phyloP scores from a whole-genome alignment of 208 protist genomes.

The Acanthamoeba lenticulata region DNA sequence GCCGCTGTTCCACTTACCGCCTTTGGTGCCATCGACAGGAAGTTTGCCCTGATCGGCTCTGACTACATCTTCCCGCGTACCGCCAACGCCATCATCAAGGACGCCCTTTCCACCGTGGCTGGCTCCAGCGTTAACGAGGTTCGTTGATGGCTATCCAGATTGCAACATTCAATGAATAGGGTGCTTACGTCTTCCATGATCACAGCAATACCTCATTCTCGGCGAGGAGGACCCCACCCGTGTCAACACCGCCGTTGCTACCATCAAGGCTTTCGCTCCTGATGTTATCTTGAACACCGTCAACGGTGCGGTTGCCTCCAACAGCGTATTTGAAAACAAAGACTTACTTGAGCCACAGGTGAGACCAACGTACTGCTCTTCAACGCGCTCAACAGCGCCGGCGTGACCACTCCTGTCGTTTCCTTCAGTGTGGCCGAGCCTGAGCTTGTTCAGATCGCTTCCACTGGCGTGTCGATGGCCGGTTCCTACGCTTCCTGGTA shows the following conservation, averaged over 20 bases:
- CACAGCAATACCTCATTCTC: background rate
- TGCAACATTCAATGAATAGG: no score
- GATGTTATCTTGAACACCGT: constrained; percentile 55
- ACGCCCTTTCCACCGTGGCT: background rate
- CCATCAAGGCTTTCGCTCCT: background rate
- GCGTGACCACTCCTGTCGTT: background rate
- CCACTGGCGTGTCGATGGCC: background rate
- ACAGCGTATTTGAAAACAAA: no score
- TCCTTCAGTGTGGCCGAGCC: constrained; percentile 55
- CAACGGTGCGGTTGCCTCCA: background rate
- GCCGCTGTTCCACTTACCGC: background rate
- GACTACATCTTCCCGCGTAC: constrained; percentile 58
- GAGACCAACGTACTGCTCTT: constrained; percentile 44
- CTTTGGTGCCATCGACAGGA: background rate
- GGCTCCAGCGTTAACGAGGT: background rate
- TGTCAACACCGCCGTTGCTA: background rate
- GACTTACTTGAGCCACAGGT: no score
- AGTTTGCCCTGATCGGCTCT: constrained; percentile 22
- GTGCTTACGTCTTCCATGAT: background rate
- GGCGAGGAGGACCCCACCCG: background rate
- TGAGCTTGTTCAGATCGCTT: background rate
- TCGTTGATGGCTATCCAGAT: background rate
- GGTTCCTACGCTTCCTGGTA: constrained; percentile 20
- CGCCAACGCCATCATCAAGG: constrained; percentile 53
- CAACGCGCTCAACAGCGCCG: background rate